A percentile compares a stretch with the other conserved stretches of the same genome.
Evolutionary conservation across 2,329 filamentous ascomycete genomes (phyloP).

Genomic region (Fusarium duplospermum): DNA sequence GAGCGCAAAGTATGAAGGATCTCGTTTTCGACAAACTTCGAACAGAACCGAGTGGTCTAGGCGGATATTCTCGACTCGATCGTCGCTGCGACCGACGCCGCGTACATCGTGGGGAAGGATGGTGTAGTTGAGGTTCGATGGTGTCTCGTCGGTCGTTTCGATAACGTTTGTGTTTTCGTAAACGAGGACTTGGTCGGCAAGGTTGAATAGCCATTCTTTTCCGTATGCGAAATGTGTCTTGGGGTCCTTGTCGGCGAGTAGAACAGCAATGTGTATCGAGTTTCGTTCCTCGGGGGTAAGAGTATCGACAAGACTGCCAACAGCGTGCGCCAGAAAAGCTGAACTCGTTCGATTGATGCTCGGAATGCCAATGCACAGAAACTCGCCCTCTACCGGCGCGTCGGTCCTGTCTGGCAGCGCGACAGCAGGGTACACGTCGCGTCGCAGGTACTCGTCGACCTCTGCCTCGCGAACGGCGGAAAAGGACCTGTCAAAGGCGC

Average conservation of each 20-base stretch:
- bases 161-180: conserved; percentile 34
- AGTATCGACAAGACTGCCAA: conserved; percentile 48
- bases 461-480: conserved; percentile 43
- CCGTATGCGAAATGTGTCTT: conserved; percentile 47
- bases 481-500: conserved; percentile 45
- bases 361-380: conserved; percentile 51
- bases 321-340: conserved; percentile 45
- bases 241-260: conserved; percentile 51
- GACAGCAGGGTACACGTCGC: conserved; percentile 26
- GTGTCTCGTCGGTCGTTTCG: conserved; percentile 7
- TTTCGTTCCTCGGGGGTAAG: conserved; percentile 47
- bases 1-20: conserved; percentile 50
- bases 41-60: conserved; percentile 50
- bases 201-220: conserved; percentile 45
- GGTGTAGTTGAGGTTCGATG: conserved; percentile 17
- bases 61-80: conserved; percentile 49
- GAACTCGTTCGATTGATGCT: conserved; percentile 48
- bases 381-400: conserved; percentile 14
- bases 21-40: conserved; percentile 45
- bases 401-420: conserved; percentile 18
- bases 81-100: conserved; percentile 40
- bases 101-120: conserved; percentile 39
- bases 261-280: conserved; percentile 48
- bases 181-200: conserved; percentile 50
- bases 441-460: conserved; percentile 38